Conservation (phyloP, 2,329 filamentous ascomycete species). For the Paracoccidioides brasiliensis region DNA sequence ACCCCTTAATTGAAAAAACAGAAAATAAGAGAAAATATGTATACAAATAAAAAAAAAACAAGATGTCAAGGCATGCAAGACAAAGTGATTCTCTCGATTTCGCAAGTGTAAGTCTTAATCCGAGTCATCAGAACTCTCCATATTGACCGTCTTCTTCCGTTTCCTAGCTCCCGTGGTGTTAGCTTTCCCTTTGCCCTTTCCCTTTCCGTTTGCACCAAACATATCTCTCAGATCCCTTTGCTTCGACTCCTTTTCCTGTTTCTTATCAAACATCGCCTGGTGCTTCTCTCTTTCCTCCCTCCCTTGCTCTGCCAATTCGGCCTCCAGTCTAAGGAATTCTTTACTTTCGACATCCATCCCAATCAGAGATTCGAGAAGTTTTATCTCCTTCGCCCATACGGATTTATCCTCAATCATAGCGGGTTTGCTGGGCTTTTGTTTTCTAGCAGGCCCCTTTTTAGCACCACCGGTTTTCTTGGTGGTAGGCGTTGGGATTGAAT, state of each 20-base stretch:
- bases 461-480: constrained; percentile 15
- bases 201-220: constrained; percentile 9
- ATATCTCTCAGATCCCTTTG: constrained; percentile 30
- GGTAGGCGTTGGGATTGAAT: constrained; percentile 12
- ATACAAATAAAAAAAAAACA: not conserved
- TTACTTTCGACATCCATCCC: constrained; percentile 66
- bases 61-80: not conserved
- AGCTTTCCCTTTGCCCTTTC: not conserved
- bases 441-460: constrained; percentile 13
- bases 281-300: constrained; percentile 59
- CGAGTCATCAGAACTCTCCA: not conserved
- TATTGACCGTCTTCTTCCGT: not conserved
- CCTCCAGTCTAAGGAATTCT: constrained; percentile 56
- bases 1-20: not conserved
- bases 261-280: constrained; percentile 66
- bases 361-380: constrained; percentile 76
- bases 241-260: constrained; percentile 44
- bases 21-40: not conserved
- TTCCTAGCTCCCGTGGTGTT: not conserved
- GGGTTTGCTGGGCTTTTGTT: constrained; percentile 14
- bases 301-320: constrained; percentile 54
- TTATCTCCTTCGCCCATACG: constrained; percentile 90
- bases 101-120: not conserved
- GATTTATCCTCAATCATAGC: constrained; percentile 57
- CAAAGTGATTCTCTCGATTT: not conserved